Evolutionary conservation across 2,329 filamentous ascomycete genomes (phyloP).

Genomic region (Fusarium continuum): DNA sequence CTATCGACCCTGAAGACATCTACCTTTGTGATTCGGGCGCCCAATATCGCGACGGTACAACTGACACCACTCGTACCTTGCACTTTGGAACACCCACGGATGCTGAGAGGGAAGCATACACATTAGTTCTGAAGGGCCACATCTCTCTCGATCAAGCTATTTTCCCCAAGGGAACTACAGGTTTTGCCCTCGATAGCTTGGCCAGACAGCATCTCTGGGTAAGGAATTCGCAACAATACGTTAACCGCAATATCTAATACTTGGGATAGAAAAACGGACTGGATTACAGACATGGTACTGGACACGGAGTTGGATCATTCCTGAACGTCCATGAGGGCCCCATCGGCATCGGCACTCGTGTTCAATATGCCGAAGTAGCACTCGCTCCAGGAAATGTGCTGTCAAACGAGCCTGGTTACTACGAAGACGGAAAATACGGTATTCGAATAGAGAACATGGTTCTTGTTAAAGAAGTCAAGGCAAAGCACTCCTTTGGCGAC

Average conservation of each 20-base stretch:
- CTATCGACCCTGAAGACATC: slow-evolving; percentile 83
- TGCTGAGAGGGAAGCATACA: slow-evolving; percentile 89
- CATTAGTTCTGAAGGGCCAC: slow-evolving; percentile 91
- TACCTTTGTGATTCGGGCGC: slow-evolving; percentile 98
- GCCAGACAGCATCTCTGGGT: slow-evolving; percentile 95
- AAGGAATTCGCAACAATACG: slow-evolving; percentile 40
- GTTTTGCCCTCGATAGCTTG: slow-evolving; percentile 87
- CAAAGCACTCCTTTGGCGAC: slow-evolving; percentile 87
- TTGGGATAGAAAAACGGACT: slow-evolving; percentile 68
- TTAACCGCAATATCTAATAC: slow-evolving; percentile 26
- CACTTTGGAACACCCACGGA: slow-evolving; percentile 88
- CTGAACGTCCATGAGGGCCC: slow-evolving; percentile 98
- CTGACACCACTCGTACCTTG: slow-evolving; percentile 91
- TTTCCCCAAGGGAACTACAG: slow-evolving; percentile 95
- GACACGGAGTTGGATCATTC: slow-evolving; percentile 94
- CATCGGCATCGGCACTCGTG: slow-evolving; percentile 91
- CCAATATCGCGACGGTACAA: slow-evolving; percentile 96
- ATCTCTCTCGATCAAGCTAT: slow-evolving; percentile 86
- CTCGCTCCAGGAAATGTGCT: slow-evolving; percentile 93
- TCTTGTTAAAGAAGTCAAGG: slow-evolving; percentile 88
- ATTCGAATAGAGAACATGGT: slow-evolving; percentile 97
- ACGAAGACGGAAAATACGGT: slow-evolving; percentile 93
- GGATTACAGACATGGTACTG: slow-evolving; percentile 95
- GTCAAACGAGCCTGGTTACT: slow-evolving; percentile 96
- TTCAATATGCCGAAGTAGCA: slow-evolving; percentile 90